Evolutionary conservation across 148 eudicot genomes (phyloP).

Genomic region (Rhododendron mucronatum): DNA sequence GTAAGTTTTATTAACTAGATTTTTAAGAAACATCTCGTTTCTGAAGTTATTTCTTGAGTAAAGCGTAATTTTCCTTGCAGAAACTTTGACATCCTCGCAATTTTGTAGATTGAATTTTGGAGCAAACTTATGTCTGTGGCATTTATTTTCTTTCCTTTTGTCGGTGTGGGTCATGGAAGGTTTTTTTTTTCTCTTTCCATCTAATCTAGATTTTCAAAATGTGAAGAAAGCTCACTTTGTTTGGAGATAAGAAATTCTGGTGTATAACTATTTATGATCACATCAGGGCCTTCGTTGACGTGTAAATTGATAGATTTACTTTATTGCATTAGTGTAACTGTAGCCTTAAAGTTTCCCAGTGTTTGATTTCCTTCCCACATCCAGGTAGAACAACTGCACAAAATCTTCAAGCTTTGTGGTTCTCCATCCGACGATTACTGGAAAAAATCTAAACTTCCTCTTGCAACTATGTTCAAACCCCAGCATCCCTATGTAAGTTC

Average conservation of each 20-base stretch:
- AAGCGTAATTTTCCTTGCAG: not conserved
- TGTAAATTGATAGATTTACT: not conserved
- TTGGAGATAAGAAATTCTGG: slow-evolving; percentile 1
- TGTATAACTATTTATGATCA: not conserved
- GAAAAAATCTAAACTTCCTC: slow-evolving; percentile 63
- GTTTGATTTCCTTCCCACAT: not conserved
- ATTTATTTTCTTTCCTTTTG: not conserved
- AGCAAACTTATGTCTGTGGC: not conserved
- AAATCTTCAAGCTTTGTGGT: slow-evolving; percentile 85
- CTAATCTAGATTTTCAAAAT: not conserved
- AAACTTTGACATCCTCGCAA: not conserved
- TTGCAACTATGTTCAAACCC: slow-evolving; percentile 80
- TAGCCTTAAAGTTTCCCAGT: not conserved
- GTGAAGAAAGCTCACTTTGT: not conserved
- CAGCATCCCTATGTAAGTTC: slow-evolving; percentile 73
- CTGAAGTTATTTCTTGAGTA: not conserved
- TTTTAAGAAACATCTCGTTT: not conserved
- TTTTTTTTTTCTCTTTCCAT: not conserved
- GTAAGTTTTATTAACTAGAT: not conserved
- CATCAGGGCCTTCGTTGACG: not conserved
- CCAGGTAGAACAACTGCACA: slow-evolving; percentile 93
- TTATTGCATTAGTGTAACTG: not conserved
- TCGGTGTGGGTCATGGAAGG: not conserved
- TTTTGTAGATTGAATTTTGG: not conserved
- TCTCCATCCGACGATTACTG: slow-evolving; percentile 85